phyloP scores from a whole-genome alignment of 31 red algal genomes.

The Asparagopsis taxiformis region DNA sequence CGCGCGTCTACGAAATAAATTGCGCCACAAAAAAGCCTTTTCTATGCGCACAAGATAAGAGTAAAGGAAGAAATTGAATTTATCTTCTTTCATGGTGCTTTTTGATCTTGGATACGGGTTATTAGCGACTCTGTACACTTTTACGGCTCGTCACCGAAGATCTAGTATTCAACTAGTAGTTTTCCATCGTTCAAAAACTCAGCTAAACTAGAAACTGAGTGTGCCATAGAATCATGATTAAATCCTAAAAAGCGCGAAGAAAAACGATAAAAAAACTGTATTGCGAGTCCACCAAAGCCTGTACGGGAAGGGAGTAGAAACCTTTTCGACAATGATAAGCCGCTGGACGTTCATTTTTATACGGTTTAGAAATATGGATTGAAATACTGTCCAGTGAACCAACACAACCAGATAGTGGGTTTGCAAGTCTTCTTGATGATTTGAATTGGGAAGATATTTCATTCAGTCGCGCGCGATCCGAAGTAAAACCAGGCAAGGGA shows the following conservation, averaged over 20 bases:
- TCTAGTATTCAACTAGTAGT: neutral
- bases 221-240: constrained; percentile 16
- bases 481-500: no score
- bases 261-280: constrained; percentile 8
- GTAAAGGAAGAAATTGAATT: constrained; percentile 9
- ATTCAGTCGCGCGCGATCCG: no score
- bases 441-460: no score
- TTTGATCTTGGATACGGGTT: neutral
- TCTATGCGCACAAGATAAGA: neutral
- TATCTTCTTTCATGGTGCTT: neutral
- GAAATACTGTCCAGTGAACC: constrained; percentile 12
- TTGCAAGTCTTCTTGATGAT: no score
- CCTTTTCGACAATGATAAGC: neutral
- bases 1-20: no score
- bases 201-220: neutral
- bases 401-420: constrained; percentile 29
- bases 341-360: neutral
- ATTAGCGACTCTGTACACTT: constrained; percentile 23
- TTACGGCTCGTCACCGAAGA: constrained; percentile 5
- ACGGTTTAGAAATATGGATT: no score
- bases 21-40: no score
- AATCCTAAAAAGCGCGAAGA: neutral
- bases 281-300: constrained; percentile 1
- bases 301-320: neutral
- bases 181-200: neutral